Evolutionary conservation across 2,329 filamentous ascomycete species (phyloP), one percentile per base, ranked within the genome.

Genomic region (Tetracladium maxilliforme): DNA sequence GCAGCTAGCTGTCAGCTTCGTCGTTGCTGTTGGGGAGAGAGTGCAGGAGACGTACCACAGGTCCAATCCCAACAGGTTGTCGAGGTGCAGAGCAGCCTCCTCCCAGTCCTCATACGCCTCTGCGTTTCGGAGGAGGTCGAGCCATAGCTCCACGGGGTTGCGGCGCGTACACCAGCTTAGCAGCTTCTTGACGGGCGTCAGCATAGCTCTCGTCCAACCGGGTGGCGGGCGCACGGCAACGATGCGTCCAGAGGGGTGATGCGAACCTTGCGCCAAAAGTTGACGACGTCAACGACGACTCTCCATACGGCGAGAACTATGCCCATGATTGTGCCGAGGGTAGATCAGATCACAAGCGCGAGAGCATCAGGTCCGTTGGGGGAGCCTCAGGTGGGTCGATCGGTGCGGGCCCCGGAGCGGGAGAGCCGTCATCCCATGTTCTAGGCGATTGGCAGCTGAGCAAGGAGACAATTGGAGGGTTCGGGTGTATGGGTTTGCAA

Each of bases 41-140:
- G 10, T 11, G 23, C 11, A 12, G 6, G 21, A 14, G 14, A 34
- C 51, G 30, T 54, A 80, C 81, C 81, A 93, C 32, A 84, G 49
- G 50, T 92, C 81, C 37, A 84, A 70, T 21, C 75, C 75, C n/a
- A 84, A 61, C 11, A 81, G 58, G 40, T 77, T 75, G 48, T 93
- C 86, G n/a, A 93, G 64, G 40, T 80, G 69, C 34, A 79, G 66
- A 2, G 84, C 82, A n/a, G 77, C 73, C 35, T 75, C 73, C 44
- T 87, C 76, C 83, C 84, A 94, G 44, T 90, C 77, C 42, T 90
- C 80, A 43, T 77, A 92, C 14, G 65, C 62, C 34, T 70, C 60
- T 11, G 82, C 78, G 30, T 70, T 64, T 26, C 61, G 62, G 23
- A 92, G 56, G 14, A 62, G 56, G 32, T 77, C 63, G 21, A 77